Base-by-base conservation (phyloP, 345 rosid genomes). In the Linum tenue region DNA sequence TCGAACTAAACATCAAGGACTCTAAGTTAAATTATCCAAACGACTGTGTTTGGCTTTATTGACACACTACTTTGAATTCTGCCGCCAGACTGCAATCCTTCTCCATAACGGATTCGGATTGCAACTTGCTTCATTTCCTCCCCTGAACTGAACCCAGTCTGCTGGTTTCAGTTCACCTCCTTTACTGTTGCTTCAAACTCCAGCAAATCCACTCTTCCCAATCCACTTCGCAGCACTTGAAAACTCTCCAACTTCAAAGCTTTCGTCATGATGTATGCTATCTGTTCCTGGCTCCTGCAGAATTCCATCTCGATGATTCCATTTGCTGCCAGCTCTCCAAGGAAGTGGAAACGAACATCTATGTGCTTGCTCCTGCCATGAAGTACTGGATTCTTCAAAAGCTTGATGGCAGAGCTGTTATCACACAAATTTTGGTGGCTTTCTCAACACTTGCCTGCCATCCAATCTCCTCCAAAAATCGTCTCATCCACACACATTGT, bases 381-480 rank as follows among this genome's bases (percentile, higher is more conserved):
- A n/a, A n/a, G n/a, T n/a, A n/a, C n/a, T n/a, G n/a, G n/a, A n/a
- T n/a, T n/a, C n/a, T 1, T 1, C 9, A 37, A 59, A 59, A 59
- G 62, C 12, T 59, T 16, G 35, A 59, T 59, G 9, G 39, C 31
- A 11, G 39, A 59, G 9, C 31, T 59, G 7, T 59, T 22, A 2
- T 59, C 5, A 59, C 62, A 59, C n/a, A 3, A 36, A 59, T 15
- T 59, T 31, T 10, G 35, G 11, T 17, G n/a, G 9, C 7, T 1
- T 15, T 4, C 14, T 15, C 31, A 37, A 15, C 11, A 2, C 10
- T n/a, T 35, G 31, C 12, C 8, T 5, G 2, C 48, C 56, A 3
- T 63, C 66, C 1, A 42, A 17, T 63, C 56, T 31, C 66, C 42
- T 22, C 5, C 66, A 44, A 42, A 63, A 31, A n/a, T n/a, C n/a